Base-by-base conservation (phyloP, 768 basidiomycete species). In the Psilocybe subaeruginosa region DNA sequence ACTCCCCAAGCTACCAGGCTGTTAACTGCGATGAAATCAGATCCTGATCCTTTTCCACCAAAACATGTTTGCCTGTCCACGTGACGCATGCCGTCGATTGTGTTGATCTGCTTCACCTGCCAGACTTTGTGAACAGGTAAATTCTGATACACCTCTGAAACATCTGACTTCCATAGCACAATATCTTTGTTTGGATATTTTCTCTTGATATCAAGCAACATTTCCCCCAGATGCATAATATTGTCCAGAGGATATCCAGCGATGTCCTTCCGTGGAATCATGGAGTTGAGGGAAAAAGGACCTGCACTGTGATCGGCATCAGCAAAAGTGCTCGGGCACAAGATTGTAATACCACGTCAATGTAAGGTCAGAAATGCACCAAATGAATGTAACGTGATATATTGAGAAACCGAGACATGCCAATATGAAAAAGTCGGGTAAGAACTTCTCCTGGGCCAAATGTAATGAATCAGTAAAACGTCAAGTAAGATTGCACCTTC, bases 231-330 rank as follows among this genome's bases (percentile, higher is more conserved):
- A 16, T 76, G 64, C 2, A 73, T 66, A 1, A 81, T 55, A 35
- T 68, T 76, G 64, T 82, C 76, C 3, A 81, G 66, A 0, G 57
- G 73, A 2, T 73, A 65, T 3, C 70, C 72, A 30, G 69, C 68
- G 0, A 69, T 39, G 0, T 43, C 54, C 47, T 61, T 65, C 33
- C 45, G 45, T 8, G 66, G 55, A 56, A 80, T 77, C 68, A 74
- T 71, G 0, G 73, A 70, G 62, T 84, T 82, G 1, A 77, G 70
- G 0, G 76, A 66, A 63, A 61, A 74, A 0, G 58, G 37, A 0
- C 78, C 78, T 0, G 71, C 68, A 47, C 70, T 75, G 8, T 82
- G 81, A 58, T 84, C 68, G 8, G 68, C n/a, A n/a, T n/a, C n/a
- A n/a, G n/a, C n/a, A n/a, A n/a, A n/a, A n/a, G n/a, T n/a, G n/a